These are phyloP conservation scores for Didymella pomorum DNA, from an alignment of 2,329 filamentous ascomycete species.

Conservation along the genomic window DNA sequence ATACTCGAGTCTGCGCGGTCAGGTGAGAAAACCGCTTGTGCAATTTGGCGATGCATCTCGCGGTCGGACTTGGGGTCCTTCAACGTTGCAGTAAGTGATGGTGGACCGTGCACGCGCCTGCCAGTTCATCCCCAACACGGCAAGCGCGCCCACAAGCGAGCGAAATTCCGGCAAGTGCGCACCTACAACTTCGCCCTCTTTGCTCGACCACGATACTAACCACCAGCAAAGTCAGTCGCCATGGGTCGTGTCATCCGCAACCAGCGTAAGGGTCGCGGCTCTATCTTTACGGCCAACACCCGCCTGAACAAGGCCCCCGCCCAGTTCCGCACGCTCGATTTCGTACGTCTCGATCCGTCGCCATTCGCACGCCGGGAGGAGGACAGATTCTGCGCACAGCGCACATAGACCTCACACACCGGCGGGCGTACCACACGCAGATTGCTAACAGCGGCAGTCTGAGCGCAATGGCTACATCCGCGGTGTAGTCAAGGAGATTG, in stretches of 20 bases:
- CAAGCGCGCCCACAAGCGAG: conserved; percentile 13
- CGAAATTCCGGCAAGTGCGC: neutral
- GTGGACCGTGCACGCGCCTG: neutral
- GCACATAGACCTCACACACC: neutral
- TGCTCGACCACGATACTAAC: conserved; percentile 26
- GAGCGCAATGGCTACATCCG: conserved; percentile 98
- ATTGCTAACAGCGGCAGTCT: conserved; percentile 57
- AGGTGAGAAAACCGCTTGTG: neutral
- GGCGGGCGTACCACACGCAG: conserved; percentile 2
- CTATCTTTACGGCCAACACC: conserved; percentile 73
- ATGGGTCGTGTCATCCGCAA: conserved; percentile 77
- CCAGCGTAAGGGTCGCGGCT: conserved; percentile 75
- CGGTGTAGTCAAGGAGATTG: conserved; percentile 97
- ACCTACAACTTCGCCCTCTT: conserved; percentile 2
- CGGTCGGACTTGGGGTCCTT: neutral
- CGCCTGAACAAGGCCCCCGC: conserved; percentile 90
- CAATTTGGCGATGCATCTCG: neutral
- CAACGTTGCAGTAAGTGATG: neutral
- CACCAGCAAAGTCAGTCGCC: conserved; percentile 45
- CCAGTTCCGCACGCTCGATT: conserved; percentile 97
- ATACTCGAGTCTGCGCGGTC: neutral
- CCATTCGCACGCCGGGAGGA: conserved; percentile 1
- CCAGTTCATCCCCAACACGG: neutral
- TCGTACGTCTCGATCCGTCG: conserved; percentile 54
- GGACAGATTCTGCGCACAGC: neutral